A percentile compares a stretch with the other conserved stretches of the same genome.
Evolutionary conservation across 345 rosid species (phyloP).

Genomic region (Populus nigra): DNA sequence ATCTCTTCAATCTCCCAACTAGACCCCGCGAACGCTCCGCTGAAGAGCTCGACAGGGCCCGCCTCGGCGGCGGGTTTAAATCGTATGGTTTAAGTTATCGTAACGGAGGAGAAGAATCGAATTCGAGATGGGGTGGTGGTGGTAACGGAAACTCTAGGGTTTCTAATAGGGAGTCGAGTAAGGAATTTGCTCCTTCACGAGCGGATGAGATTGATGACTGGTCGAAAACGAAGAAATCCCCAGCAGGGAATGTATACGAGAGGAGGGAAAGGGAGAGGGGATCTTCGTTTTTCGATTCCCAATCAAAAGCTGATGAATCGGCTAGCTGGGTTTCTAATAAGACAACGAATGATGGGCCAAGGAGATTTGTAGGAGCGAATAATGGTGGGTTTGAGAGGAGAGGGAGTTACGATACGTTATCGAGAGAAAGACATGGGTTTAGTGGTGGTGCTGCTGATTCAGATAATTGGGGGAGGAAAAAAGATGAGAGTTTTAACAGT

Average conservation of each 20-base stretch:
- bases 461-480: slow-evolving; percentile 75
- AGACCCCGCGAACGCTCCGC: slow-evolving; percentile 86
- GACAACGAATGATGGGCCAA: slow-evolving; percentile 22
- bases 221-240: slow-evolving; percentile 64
- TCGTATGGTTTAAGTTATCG: slow-evolving; percentile 33
- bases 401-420: slow-evolving; percentile 64
- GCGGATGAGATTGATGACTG: slow-evolving; percentile 94
- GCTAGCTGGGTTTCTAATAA: slow-evolving; percentile 77
- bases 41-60: slow-evolving; percentile 75
- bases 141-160: slow-evolving; percentile 40
- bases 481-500: slow-evolving; percentile 41
- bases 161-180: slow-evolving; percentile 41
- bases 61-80: slow-evolving; percentile 78
- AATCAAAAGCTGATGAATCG: slow-evolving; percentile 84
- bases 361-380: slow-evolving; percentile 38
- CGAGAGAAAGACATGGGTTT: slow-evolving; percentile 51
- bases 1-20: slow-evolving; percentile 64
- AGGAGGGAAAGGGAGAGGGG: slow-evolving; percentile 34
- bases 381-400: slow-evolving; percentile 49
- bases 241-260: slow-evolving; percentile 39
- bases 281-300: slow-evolving; percentile 57
- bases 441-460: slow-evolving; percentile 45
- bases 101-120: slow-evolving; percentile 48
- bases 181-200: slow-evolving; percentile 64
- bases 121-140: slow-evolving; percentile 50